These are phyloP conservation scores for Trichoderma virens DNA, from an alignment of 495 filamentous ascomycete species.

Conservation along the genomic window DNA sequence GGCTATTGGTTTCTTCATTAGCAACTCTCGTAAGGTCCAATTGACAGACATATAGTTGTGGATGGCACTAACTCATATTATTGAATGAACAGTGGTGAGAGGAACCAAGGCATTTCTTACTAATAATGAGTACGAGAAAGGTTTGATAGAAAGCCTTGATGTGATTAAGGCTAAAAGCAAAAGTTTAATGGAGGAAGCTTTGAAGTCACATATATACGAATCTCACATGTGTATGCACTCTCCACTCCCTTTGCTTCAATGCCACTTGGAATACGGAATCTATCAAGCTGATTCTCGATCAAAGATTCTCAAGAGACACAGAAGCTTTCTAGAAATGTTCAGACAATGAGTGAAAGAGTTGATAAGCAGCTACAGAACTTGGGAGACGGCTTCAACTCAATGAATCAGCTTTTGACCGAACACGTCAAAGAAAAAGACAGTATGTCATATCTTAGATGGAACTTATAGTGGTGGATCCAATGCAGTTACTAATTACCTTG, in stretches of 20 bases:
- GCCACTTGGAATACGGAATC: background rate
- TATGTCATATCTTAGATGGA: background rate
- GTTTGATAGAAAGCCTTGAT: background rate
- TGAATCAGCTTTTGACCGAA: background rate
- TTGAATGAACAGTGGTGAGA: background rate
- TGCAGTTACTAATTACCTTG: too few relatives aligned
- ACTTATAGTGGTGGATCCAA: too few relatives aligned
- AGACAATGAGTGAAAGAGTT: too few relatives aligned
- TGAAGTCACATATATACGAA: constrained; percentile 8
- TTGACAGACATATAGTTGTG: background rate
- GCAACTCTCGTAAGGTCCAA: background rate
- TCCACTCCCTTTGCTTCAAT: background rate
- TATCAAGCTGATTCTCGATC: background rate
- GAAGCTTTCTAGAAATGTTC: background rate
- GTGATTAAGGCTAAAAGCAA: constrained; percentile 5
- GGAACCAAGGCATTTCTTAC: background rate
- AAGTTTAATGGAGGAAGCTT: constrained; percentile 5
- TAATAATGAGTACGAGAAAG: background rate
- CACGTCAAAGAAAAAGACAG: background rate
- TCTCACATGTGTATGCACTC: background rate
- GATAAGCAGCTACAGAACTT: background rate
- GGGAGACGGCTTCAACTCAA: background rate
- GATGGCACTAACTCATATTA: background rate
- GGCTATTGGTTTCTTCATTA: background rate
- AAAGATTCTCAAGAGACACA: background rate